These are phyloP conservation scores for Gelatoporia subvermispora DNA, from an alignment of 768 basidiomycete genomes.

Conservation along the genomic window DNA sequence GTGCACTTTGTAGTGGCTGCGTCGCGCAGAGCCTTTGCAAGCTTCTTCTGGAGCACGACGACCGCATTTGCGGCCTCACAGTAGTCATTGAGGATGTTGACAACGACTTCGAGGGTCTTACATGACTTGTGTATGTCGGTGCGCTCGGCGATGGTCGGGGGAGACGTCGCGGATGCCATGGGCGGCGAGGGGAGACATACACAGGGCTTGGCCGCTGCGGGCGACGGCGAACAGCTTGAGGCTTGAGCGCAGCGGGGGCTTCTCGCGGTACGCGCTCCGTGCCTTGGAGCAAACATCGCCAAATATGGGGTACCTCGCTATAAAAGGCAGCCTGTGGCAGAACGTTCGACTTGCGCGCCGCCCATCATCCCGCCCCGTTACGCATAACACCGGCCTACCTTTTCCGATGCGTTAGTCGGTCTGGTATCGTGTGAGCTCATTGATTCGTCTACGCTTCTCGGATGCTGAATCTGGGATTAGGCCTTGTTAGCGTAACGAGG, in stretches of 20 bases:
- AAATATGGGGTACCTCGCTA: not conserved
- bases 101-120: conserved; percentile 65
- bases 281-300: not conserved
- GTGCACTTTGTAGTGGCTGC: conserved; percentile 57
- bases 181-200: not conserved
- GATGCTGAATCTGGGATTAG: too few species aligned
- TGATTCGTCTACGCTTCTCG: too few species aligned
- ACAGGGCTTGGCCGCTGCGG: not conserved
- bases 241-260: not conserved
- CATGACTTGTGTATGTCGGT: conserved; percentile 77
- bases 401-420: too few species aligned
- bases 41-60: conserved; percentile 66
- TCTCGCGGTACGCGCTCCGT: not conserved
- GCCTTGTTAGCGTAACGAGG: too few species aligned
- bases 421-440: too few species aligned
- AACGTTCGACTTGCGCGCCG: too few species aligned
- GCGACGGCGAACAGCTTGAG: not conserved
- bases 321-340: too few species aligned
- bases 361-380: too few species aligned
- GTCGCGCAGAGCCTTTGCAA: conserved; percentile 67
- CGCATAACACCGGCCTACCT: too few species aligned
- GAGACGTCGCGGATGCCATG: conserved; percentile 13
- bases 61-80: conserved; percentile 64
- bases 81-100: conserved; percentile 67
- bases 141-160: conserved; percentile 47